Percentiles rank a stretch among this genome's conserved stretches.
Evolutionary conservation across 495 filamentous ascomycete species (phyloP).

Genomic region (Diplogelasinospora grovesii): DNA sequence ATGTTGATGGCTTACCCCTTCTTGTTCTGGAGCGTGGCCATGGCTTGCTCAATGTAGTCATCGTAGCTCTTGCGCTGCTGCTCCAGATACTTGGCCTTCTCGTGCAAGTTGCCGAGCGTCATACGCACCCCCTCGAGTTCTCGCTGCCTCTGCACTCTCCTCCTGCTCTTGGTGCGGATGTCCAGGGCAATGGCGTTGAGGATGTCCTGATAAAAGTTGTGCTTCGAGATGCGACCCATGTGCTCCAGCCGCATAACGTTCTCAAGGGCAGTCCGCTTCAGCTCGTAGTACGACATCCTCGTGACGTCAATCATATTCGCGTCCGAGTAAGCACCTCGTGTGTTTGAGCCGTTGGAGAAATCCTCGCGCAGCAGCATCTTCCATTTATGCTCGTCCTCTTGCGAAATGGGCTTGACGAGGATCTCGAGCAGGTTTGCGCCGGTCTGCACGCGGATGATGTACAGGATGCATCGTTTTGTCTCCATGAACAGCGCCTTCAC

Average conservation of each 20-base stretch:
- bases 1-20: slow-evolving; percentile 53
- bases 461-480: slow-evolving; percentile 93
- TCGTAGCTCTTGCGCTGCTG: slow-evolving; percentile 95
- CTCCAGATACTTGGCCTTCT: slow-evolving; percentile 89
- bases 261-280: slow-evolving; percentile 89
- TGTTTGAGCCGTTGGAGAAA: slow-evolving; percentile 58
- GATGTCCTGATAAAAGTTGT: slow-evolving; percentile 94
- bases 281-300: slow-evolving; percentile 80
- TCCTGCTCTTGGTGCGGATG: slow-evolving; percentile 92
- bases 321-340: slow-evolving; percentile 83
- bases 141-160: slow-evolving; percentile 79
- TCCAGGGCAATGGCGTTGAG: slow-evolving; percentile 94
- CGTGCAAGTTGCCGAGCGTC: slow-evolving; percentile 77
- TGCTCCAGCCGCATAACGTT: slow-evolving; percentile 87
- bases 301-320: slow-evolving; percentile 84
- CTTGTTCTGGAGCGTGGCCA: slow-evolving; percentile 97
- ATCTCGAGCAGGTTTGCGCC: slow-evolving; percentile 92
- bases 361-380: slow-evolving; percentile 77
- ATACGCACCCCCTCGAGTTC: slow-evolving; percentile 84
- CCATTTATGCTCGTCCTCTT: slow-evolving; percentile 89
- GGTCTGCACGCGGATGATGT: slow-evolving; percentile 94
- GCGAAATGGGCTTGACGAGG: slow-evolving; percentile 78
- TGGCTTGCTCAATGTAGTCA: slow-evolving; percentile 97
- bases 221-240: slow-evolving; percentile 74
- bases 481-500: slow-evolving; percentile 93